Percentiles rank a stretch among this genome's conserved stretches.
phyloP scores from a whole-genome alignment of 495 filamentous ascomycete species.

The Amniculicola lignicola region DNA sequence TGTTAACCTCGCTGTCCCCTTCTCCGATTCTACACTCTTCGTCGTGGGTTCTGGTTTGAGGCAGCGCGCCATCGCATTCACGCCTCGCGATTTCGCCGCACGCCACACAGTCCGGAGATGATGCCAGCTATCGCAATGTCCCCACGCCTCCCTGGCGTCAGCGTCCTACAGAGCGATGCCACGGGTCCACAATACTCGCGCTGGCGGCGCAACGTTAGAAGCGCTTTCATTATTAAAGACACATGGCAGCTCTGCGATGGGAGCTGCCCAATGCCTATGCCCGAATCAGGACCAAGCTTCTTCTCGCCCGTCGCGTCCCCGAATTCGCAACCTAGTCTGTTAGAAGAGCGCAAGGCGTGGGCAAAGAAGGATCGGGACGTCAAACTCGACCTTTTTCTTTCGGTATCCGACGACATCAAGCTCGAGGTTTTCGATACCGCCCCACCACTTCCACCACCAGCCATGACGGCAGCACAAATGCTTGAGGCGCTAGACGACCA shows the following conservation, averaged over 20 bases:
- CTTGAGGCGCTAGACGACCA: slow-evolving; percentile 27
- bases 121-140: slow-evolving; percentile 21
- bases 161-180: slow-evolving; percentile 13
- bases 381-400: slow-evolving; percentile 33
- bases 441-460: slow-evolving; percentile 27
- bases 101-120: not conserved
- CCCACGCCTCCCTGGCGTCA: slow-evolving; percentile 30
- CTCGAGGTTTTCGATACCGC: slow-evolving; percentile 31
- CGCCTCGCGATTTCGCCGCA: not conserved
- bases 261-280: slow-evolving; percentile 31
- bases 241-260: slow-evolving; percentile 33
- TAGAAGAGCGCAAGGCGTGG: slow-evolving; percentile 32
- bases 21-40: too few species aligned
- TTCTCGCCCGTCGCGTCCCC: slow-evolving; percentile 18
- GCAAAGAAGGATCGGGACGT: slow-evolving; percentile 31
- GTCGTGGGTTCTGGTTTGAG: not conserved
- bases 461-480: slow-evolving; percentile 29
- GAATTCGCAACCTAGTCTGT: slow-evolving; percentile 25
- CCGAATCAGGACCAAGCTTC: slow-evolving; percentile 25
- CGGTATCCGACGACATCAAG: slow-evolving; percentile 33
- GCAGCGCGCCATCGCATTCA: not conserved
- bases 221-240: slow-evolving; percentile 19
- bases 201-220: slow-evolving; percentile 26
- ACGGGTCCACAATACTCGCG: slow-evolving; percentile 25
- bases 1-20: not conserved